Conservation (phyloP, 2,329 filamentous ascomycete species). For the Nothophoma quercina region DNA sequence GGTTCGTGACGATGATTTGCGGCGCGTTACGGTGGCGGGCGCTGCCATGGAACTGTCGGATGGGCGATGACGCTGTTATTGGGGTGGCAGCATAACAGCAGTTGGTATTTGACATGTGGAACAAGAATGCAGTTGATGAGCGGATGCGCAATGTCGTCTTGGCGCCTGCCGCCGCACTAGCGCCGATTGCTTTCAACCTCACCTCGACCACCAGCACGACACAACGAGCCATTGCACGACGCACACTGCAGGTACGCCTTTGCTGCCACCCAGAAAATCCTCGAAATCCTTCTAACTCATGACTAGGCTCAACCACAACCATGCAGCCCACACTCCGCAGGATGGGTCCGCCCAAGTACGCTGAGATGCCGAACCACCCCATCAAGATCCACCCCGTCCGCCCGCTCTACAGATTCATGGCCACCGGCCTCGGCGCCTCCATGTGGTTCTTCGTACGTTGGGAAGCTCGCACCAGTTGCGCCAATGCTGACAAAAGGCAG, state of each 20-base stretch:
- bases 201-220: conserved; percentile 28
- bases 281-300: conserved; percentile 11
- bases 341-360: conserved; percentile 52
- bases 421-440: conserved; percentile 86
- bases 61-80: conserved; percentile 23
- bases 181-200: conserved; percentile 35
- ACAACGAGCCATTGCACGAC: conserved; percentile 43
- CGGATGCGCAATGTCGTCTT: conserved; percentile 22
- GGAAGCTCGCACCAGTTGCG: background rate
- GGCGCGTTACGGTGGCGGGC: conserved; percentile 20
- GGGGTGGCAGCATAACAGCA: conserved; percentile 24
- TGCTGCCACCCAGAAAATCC: background rate
- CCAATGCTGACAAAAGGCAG: conserved; percentile 57
- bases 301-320: conserved; percentile 32
- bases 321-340: conserved; percentile 37
- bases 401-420: conserved; percentile 82
- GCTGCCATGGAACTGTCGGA: conserved; percentile 31
- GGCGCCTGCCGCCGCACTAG: conserved; percentile 25
- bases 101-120: conserved; percentile 21
- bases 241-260: conserved; percentile 33
- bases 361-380: conserved; percentile 56
- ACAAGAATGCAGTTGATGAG: conserved; percentile 29
- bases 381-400: conserved; percentile 67
- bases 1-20: conserved; percentile 6
- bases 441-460: conserved; percentile 98